Evolutionary conservation across 2,329 filamentous ascomycete genomes (phyloP).

Genomic region (Colletotrichum magnum): DNA sequence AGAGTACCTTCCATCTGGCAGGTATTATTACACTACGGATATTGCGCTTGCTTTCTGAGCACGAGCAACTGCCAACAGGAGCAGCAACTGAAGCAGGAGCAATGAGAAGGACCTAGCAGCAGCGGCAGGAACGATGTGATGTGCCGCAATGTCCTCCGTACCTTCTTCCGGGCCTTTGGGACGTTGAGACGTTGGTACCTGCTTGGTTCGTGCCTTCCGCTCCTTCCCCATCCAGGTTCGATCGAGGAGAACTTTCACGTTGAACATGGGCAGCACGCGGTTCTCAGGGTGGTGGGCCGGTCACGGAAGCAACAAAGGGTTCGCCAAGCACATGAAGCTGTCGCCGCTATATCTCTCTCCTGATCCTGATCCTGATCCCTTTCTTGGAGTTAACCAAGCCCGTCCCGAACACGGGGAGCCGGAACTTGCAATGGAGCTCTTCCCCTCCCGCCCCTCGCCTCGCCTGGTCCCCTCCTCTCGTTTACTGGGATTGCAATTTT

Average conservation of each 20-base stretch:
- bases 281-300: no score
- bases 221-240: neutral
- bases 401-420: conserved; percentile 28
- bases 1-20: neutral
- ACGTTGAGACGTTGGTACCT: neutral
- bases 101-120: no score
- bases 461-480: conserved; percentile 10
- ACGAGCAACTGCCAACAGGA: neutral
- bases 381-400: conserved; percentile 24
- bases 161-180: conserved; percentile 13
- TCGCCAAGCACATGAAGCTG: conserved; percentile 2
- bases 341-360: neutral
- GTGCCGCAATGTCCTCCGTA: neutral
- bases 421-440: conserved; percentile 27
- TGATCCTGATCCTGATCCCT: neutral
- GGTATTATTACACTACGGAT: neutral
- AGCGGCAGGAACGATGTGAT: no score
- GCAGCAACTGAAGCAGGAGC: no score
- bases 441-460: conserved; percentile 27
- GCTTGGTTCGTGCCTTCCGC: neutral
- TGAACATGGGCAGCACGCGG: neutral
- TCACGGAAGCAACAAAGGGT: conserved; percentile 14
- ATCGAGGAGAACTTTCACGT: neutral
- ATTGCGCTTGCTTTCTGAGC: neutral
- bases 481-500: conserved; percentile 17